These are phyloP conservation scores for Teunomyces panamensis DNA, from an alignment of 805 yeast genomes.

Conservation along the genomic window DNA sequence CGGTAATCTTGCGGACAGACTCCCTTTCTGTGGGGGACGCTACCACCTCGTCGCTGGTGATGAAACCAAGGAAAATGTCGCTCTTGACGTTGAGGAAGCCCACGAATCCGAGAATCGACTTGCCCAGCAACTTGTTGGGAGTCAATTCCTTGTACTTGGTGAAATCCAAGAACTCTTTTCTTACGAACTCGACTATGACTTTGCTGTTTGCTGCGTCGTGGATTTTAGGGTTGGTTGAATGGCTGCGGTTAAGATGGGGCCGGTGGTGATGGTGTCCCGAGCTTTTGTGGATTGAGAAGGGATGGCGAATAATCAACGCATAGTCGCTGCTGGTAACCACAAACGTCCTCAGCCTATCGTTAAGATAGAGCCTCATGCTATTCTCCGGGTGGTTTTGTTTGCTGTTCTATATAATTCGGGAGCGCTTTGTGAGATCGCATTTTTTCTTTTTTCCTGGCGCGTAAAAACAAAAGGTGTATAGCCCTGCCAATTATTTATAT, in stretches of 20 bases:
- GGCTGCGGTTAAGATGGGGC: constrained; percentile 13
- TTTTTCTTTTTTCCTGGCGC: too few relatives aligned
- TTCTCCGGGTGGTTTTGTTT: not conserved
- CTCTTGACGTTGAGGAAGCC: constrained; percentile 60
- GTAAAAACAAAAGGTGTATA: not conserved
- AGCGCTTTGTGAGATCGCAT: too few relatives aligned
- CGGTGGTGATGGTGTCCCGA: constrained; percentile 16
- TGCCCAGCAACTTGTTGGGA: constrained; percentile 20
- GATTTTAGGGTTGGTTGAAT: constrained; percentile 9
- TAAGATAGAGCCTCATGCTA: constrained; percentile 59
- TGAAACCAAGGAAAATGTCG: constrained; percentile 53
- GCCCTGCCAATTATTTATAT: not conserved
- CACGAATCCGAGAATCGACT: constrained; percentile 50
- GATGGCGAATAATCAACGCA: constrained; percentile 59
- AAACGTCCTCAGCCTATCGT: constrained; percentile 65
- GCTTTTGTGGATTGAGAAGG: constrained; percentile 27
- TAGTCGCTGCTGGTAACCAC: constrained; percentile 58
- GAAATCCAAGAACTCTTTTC: constrained; percentile 36
- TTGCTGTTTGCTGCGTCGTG: constrained; percentile 27
- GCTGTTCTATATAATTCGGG: not conserved
- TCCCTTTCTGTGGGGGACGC: constrained; percentile 61
- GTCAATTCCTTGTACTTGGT: constrained; percentile 44
- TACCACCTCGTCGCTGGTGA: constrained; percentile 51
- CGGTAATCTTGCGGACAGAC: constrained; percentile 50
- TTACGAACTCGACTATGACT: constrained; percentile 53